phyloP scores from a whole-genome alignment of 2,329 filamentous ascomycete genomes.

The Pestalotiopsis sp. region DNA sequence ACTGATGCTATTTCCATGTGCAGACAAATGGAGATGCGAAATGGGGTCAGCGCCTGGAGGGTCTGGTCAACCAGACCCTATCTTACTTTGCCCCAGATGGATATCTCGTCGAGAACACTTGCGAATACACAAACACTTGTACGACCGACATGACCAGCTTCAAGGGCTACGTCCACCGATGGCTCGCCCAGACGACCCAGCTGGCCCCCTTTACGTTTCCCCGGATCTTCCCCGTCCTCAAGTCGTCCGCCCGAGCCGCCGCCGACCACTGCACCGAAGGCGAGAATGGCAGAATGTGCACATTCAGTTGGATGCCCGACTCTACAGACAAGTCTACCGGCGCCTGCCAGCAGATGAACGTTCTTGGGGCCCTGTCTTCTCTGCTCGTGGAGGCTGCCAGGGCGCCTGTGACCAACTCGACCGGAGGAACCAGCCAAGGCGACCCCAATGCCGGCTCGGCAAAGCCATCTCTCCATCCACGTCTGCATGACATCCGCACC shows the following conservation, averaged over 20 bases:
- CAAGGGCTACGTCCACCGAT: slow-evolving; percentile 58
- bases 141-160: slow-evolving; percentile 61
- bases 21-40: slow-evolving; percentile 18
- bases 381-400: slow-evolving; percentile 30
- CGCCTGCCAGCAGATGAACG: slow-evolving; percentile 49
- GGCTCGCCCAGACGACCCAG: slow-evolving; percentile 51
- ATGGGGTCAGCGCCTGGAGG: slow-evolving; percentile 49
- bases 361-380: slow-evolving; percentile 43
- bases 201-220: slow-evolving; percentile 51
- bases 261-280: slow-evolving; percentile 51
- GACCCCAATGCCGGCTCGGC: slow-evolving; percentile 8
- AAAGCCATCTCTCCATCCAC: not conserved
- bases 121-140: slow-evolving; percentile 56
- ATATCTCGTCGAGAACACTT: slow-evolving; percentile 43
- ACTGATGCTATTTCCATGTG: slow-evolving; percentile 41
- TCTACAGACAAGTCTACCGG: slow-evolving; percentile 43
- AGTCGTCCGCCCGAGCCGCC: slow-evolving; percentile 50
- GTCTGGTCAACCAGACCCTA: slow-evolving; percentile 41
- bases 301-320: slow-evolving; percentile 45
- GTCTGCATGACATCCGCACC: not conserved
- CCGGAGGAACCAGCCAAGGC: slow-evolving; percentile 11
- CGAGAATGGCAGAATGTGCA: slow-evolving; percentile 40
- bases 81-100: not conserved
- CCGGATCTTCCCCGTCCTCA: slow-evolving; percentile 46
- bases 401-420: slow-evolving; percentile 12